Evolutionary conservation across 1,284 basidiomycete genomes (phyloP), one percentile per base, ranked within the genome.

Genomic region (Puccinia hordei): DNA sequence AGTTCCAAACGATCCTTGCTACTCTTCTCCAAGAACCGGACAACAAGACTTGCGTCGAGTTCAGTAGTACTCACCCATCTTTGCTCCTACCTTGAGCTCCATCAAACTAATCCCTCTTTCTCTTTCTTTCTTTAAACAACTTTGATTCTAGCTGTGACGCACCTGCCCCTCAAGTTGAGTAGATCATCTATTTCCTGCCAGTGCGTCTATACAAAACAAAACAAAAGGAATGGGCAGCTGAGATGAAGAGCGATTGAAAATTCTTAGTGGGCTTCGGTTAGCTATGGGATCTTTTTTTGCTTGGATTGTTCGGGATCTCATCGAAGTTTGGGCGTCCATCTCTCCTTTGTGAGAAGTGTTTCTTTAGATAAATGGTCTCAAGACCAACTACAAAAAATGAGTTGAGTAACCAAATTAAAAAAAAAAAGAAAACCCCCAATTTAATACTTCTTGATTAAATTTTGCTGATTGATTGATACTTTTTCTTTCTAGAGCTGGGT

Each of bases 271-370:
- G 92, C 93, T n/a, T 91, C 91, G 57, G 86, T 93, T 82, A 89
- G 90, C 90, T 91, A 84, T 74, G 94, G 92, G 75, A 89, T 93
- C 73, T 95, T 95, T 85, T 89, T 97, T 82, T 98, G 95, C 86
- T 88, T 98, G 55, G 87, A 93, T 90, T 97, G 95, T 86, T 93
- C 93, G 22, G 94, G 94, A 38, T 88, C 90, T 53, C 95, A 98
- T 87, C 88, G 95, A 87, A 91, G 93, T 72, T 91, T 94, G 83
- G 93, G 93, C 65, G 93, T 94, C 35, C 93, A 95, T 86, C 89
- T 94, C 84, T 92, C 91, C 91, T 90, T 84, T 83, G 85, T 84
- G 81, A 82, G 84, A 75, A 83, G 83, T 81, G 82, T 78, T 22
- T 82, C 78, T n/a, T 75, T 69, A 66, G 66, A 78, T 80, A 78